Evolutionary conservation across 2,329 filamentous ascomycete species (phyloP).

Genomic region (Hirsutella rhossiliensis): DNA sequence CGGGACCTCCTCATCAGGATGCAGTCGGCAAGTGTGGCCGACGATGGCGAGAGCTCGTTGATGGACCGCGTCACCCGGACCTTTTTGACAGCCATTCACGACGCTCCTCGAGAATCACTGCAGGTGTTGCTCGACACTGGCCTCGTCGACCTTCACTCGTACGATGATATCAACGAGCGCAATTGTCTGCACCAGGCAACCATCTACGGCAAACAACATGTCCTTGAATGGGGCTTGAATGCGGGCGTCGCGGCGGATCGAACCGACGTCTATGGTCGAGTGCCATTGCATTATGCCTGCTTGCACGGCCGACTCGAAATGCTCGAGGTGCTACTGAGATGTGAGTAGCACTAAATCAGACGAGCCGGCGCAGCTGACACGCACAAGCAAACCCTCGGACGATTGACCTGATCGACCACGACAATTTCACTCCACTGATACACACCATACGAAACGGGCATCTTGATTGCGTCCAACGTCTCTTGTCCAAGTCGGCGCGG

Average conservation of each 20-base stretch:
- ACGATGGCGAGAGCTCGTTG: conserved; percentile 43
- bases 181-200: conserved; percentile 96
- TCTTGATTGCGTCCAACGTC: conserved; percentile 63
- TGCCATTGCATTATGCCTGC: conserved; percentile 90
- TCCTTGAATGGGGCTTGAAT: conserved; percentile 64
- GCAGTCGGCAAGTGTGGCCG: conserved; percentile 39
- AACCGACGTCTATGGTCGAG: conserved; percentile 86
- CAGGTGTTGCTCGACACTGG: conserved; percentile 67
- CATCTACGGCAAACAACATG: conserved; percentile 76
- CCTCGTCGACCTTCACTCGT: conserved; percentile 79
- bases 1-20: conserved; percentile 72
- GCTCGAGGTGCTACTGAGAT: conserved; percentile 60
- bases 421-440: conserved; percentile 93
- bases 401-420: conserved; percentile 82
- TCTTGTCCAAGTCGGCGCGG: conserved; percentile 68
- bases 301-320: conserved; percentile 86
- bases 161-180: conserved; percentile 95
- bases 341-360: conserved; percentile 22
- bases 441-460: conserved; percentile 88
- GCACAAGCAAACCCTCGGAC: conserved; percentile 52
- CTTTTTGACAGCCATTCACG: conserved; percentile 80
- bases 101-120: conserved; percentile 67
- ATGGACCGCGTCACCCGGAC: conserved; percentile 75
- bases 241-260: conserved; percentile 65
- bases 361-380: conserved; percentile 3